Evolutionary conservation across 495 filamentous ascomycete species (phyloP), one percentile per base, ranked within the genome.

Genomic region (Physcia stellaris): DNA sequence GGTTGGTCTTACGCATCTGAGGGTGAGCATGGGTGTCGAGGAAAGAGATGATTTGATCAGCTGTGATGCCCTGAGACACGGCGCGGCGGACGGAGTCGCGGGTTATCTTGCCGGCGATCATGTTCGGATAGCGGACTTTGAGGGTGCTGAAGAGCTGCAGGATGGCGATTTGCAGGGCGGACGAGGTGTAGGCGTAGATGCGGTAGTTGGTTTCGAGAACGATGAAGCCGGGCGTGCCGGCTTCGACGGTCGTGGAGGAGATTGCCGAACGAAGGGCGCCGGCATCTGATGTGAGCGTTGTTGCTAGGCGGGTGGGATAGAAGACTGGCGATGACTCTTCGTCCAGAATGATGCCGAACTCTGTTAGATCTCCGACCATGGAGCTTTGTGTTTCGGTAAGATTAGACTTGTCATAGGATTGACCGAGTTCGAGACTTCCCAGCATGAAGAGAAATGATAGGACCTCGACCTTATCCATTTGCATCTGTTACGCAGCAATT

Each of bases 181-280:
- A 94, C 18, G 75, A 76, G 4, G 92, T 95, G 62, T 96, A 98
- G 22, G 90, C 90, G 61, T 98, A 98, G 47, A 98, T 60, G 20
- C 90, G 83, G 62, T 95, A 95, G 62, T 98, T 98, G n/a, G 90
- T 98, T 67, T 98, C 90, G 48, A 96, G 70, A 48, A 98, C 82
- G 51, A 98, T 84, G 65, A 86, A 88, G 24, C 87, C 88, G 7
- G 60, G 53, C 23, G 62, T 68, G 44, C 63, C 59, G 36, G 70
- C 70, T 7, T 50, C 54, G 45, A 63, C 56, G 46, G 79, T 71
- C 16, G 64, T 65, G 13, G 67, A 66, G 20, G 46, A 29, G 24
- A 63, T 66, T 22, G 77, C 67, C 46, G 63, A 74, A n/a, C 77
- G 70, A 2, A 86, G 62, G 16, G 78, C 72, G 20, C 62, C 62